Evolutionary conservation across 2,329 filamentous ascomycete genomes (phyloP).

Genomic region (Hysterium pulicare): DNA sequence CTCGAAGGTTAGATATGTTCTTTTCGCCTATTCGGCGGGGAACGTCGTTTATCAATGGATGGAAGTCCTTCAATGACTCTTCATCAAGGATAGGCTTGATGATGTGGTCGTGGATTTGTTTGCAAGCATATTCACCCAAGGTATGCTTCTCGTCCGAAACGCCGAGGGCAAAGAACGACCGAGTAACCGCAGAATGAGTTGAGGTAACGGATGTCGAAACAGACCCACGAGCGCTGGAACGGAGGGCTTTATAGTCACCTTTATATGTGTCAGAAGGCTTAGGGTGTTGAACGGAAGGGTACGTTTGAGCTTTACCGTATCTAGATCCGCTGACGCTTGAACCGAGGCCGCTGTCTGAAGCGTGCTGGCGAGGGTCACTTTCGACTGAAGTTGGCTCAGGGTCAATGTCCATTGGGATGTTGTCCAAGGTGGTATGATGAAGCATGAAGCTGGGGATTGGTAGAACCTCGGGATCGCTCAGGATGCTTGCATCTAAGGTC

Average conservation of each 20-base stretch:
- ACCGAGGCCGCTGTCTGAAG: slow-evolving; percentile 84
- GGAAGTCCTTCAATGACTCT: slow-evolving; percentile 71
- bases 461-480: slow-evolving; percentile 48
- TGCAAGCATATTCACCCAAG: slow-evolving; percentile 67
- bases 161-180: slow-evolving; percentile 42
- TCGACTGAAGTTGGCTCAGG: slow-evolving; percentile 37
- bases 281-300: slow-evolving; percentile 14
- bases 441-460: slow-evolving; percentile 47
- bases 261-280: slow-evolving; percentile 33
- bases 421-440: slow-evolving; percentile 32
- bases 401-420: slow-evolving; percentile 38
- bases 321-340: slow-evolving; percentile 67
- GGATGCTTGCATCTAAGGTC: slow-evolving; percentile 31
- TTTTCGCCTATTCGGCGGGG: slow-evolving; percentile 77
- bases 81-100: slow-evolving; percentile 73
- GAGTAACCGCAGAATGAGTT: slow-evolving; percentile 40
- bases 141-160: slow-evolving; percentile 47
- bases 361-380: slow-evolving; percentile 58
- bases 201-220: slow-evolving; percentile 36
- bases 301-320: slow-evolving; percentile 33
- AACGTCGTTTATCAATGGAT: slow-evolving; percentile 73
- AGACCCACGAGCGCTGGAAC: slow-evolving; percentile 30
- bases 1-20: slow-evolving; percentile 85
- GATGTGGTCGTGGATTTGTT: slow-evolving; percentile 76
- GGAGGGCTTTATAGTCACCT: slow-evolving; percentile 27